Conservation (phyloP, 768 basidiomycete genomes). For the Coprinellus aureogranulatus region DNA sequence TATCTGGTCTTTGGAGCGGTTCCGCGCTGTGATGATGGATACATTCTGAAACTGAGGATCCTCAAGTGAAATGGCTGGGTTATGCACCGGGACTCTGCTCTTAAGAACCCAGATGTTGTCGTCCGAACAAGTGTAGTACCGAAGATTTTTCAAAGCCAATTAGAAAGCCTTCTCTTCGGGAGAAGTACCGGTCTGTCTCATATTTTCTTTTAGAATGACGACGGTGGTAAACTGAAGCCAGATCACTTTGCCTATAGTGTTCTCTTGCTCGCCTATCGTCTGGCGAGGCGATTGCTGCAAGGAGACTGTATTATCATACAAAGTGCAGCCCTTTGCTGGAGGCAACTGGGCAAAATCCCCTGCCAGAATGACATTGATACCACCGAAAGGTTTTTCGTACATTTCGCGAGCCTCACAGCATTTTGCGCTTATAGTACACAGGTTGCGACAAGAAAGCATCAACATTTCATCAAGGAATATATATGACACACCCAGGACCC, state of each 20-base stretch:
- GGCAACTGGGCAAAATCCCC: constrained; percentile 39
- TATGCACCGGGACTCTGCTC: background rate
- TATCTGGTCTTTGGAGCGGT: background rate
- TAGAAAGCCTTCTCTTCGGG: background rate
- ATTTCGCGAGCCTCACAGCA: constrained; percentile 20
- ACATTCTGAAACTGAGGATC: background rate
- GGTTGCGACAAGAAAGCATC: constrained; percentile 34
- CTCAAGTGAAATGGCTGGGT: background rate
- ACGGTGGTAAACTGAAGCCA: background rate
- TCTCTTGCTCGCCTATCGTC: background rate
- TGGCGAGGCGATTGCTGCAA: background rate
- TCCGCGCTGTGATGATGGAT: constrained; percentile 1
- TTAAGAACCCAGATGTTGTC: background rate
- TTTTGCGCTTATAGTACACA: constrained; percentile 28
- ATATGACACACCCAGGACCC: constrained; percentile 25
- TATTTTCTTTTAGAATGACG: background rate
- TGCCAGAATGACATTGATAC: constrained; percentile 34
- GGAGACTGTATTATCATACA: background rate
- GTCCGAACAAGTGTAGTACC: background rate
- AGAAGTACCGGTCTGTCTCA: background rate
- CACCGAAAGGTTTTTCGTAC: constrained; percentile 27
- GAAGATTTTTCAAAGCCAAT: background rate
- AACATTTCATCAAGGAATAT: constrained; percentile 42
- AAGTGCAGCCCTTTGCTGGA: constrained; percentile 13
- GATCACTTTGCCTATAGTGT: background rate